A percentile compares a stretch with the other conserved stretches of the same genome.
Conservation (phyloP, 2,329 filamentous ascomycete genomes). For the Trichocomaceae sp. region DNA sequence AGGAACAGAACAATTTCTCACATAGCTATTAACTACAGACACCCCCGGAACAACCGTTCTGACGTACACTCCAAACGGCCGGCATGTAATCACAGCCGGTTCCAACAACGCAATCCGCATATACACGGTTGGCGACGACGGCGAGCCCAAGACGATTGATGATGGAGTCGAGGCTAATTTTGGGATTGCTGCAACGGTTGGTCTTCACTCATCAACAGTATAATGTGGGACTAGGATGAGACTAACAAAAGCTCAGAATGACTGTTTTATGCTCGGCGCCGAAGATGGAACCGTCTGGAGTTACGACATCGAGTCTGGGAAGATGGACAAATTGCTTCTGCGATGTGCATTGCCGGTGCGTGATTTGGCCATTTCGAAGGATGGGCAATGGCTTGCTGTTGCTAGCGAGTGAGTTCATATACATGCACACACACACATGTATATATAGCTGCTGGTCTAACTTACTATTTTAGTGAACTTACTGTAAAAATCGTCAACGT, state of each 20-base stretch:
- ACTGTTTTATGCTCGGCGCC: conserved; percentile 80
- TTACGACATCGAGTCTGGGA: conserved; percentile 66
- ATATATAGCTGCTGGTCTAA: no score
- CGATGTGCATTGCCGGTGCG: conserved; percentile 80
- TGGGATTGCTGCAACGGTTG: conserved; percentile 63
- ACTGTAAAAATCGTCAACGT: conserved; percentile 84
- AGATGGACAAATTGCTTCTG: conserved; percentile 73
- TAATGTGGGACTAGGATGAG: no score
- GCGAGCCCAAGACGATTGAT: conserved; percentile 87
- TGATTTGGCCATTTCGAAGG: conserved; percentile 74
- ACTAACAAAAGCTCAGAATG: conserved; percentile 48
- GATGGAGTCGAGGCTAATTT: conserved; percentile 83
- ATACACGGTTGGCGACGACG: conserved; percentile 84
- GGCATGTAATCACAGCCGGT: conserved; percentile 80
- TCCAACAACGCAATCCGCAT: conserved; percentile 90
- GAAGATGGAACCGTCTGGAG: conserved; percentile 95
- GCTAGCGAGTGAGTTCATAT: conserved; percentile 68
- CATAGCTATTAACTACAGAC: conserved; percentile 43
- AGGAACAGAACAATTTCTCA: background rate
- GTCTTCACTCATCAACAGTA: no score
- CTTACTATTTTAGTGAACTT: conserved; percentile 55
- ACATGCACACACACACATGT: no score
- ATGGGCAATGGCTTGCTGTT: conserved; percentile 82
- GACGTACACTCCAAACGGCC: conserved; percentile 82
- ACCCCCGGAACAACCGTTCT: conserved; percentile 81